Evolutionary conservation across 2,329 filamentous ascomycete species (phyloP), one percentile per base, ranked within the genome.

Genomic region (Coniochaeta pulveracea): DNA sequence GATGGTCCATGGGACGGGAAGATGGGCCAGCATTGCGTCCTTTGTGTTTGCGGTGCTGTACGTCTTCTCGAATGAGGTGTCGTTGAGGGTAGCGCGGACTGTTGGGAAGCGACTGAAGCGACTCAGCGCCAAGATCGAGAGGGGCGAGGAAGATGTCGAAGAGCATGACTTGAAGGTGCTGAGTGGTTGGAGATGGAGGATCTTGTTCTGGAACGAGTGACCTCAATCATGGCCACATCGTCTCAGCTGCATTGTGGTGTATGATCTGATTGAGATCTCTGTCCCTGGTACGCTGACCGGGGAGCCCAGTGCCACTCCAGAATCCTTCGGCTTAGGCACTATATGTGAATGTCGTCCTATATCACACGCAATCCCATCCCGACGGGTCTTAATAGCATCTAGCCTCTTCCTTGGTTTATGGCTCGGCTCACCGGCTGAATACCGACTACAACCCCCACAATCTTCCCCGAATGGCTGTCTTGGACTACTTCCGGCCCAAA

Each of bases 51-150:
- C 68, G 3, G 64, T 72, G 14, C 52, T 75, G 24, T 74, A 71
- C 47, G 61, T 75, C 10, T 76, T 76, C 40, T 62, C 65, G 44
- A 72, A 70, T 46, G 71, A 76, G 48, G 69, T 76, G 14, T 59
- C 65, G 34, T 47, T 75, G 29, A 61, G 69, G 4, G 68, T 72
- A 4, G 68, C 66, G 9, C 59, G 57, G 44, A 73, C 69, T 4
- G 50, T 71, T 12, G 56, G 59, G 19, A 66, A 63, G 47, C 54
- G 69, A 18, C 45, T 74, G 30, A 66, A 61, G 52, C 57, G 57
- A 29, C 56, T 75, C 6, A 51, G 54, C 18, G 46, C 53, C 16
- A 62, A 64, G 44, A 54, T 74, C 11, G 64, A 72, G 46, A 46
- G 55, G 1, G 65, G 64, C 5, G 56, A 64, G 18, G 51, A 59